These are phyloP conservation scores for Phytophthora tubulina DNA, from an alignment of 352 stramenopile species.

Conservation along the genomic window DNA sequence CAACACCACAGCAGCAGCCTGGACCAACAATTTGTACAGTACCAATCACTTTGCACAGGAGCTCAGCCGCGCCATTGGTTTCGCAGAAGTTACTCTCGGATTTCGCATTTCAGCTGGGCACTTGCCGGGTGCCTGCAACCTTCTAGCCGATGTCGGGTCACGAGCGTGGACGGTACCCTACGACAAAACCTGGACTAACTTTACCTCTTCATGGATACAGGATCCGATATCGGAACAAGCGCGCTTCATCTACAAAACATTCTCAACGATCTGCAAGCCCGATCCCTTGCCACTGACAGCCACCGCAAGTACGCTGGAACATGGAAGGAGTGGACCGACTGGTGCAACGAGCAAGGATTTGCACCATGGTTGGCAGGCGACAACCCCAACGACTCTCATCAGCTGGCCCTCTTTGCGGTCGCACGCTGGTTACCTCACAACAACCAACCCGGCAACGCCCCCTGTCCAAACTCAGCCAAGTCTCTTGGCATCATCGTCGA, in stretches of 20 bases:
- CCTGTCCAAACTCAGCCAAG: constrained; percentile 23
- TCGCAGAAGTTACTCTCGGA: background rate
- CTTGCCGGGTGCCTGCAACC: constrained; percentile 3
- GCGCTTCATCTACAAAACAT: constrained; percentile 21
- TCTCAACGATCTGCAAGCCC: constrained; percentile 11
- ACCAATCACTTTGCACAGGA: background rate
- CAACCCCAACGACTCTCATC: too few relatives aligned
- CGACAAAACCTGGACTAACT: constrained; percentile 19
- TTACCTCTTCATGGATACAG: constrained; percentile 16
- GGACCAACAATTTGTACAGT: constrained; percentile 13
- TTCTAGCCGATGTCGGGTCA: constrained; percentile 8
- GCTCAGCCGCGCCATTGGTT: too few relatives aligned
- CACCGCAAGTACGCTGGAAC: too few relatives aligned
- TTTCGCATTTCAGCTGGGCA: constrained; percentile 15
- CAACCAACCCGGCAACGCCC: background rate
- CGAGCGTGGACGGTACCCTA: constrained; percentile 1
- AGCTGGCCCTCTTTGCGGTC: too few relatives aligned
- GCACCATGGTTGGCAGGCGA: too few relatives aligned
- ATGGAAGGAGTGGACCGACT: too few relatives aligned
- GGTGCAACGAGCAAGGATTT: too few relatives aligned
- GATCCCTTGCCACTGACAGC: background rate
- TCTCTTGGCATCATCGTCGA: constrained; percentile 25
- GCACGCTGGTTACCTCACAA: background rate
- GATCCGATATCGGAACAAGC: background rate
- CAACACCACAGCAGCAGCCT: too few relatives aligned